Base-by-base conservation (phyloP, 2,329 filamentous ascomycete species). In the Paecilomyces variotii region DNA sequence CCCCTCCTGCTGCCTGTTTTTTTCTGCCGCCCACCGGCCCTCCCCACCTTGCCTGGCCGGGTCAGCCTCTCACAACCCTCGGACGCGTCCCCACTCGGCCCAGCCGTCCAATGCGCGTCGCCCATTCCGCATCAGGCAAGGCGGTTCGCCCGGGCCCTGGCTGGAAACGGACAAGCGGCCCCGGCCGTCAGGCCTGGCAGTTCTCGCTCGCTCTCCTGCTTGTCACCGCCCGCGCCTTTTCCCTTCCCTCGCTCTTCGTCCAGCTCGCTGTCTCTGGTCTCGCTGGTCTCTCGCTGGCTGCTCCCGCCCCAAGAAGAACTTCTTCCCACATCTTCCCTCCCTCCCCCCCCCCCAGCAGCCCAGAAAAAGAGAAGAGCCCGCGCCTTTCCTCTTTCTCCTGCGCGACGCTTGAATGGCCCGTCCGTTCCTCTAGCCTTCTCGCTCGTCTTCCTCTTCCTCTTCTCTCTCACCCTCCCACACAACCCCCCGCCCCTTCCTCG, bases 401-500 rank as follows among this genome's bases (percentile, higher is more conserved):
- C 63, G 64, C 64, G 61, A 64, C 63, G 58, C 65, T 63, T 66
- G 63, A 62, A 65, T 67, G 64, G 65, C 60, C 63, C 65, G 64
- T 61, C 60, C 63, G 60, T 65, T 59, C 55, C 63, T 65, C n/a
- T 30, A 30, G 26, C 45, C 55, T 27, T 12, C 63, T 60, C 60
- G 30, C 50, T 63, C 62, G 61, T 65, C 62, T 66, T 64, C 58
- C 61, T 62, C 61, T 64, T 61, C 62, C 63, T 45, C 64, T 67
- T 67, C 59, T 60, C 60, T 62, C 60, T 62, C 58, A 57, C 61
- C 57, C 57, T 57, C 55, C 27, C 59, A 28, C 50, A 28, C 34
- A 28, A 51, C 39, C 53, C 57, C 57, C 25, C 19, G 56, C 55
- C 32, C 56, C 61, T 63, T 61, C 64, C 59, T 59, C 60, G 52